phyloP scores from a whole-genome alignment of 176 grass and related monocot genomes.

The Triticum aestivum region IWGSC_CS_RefSeq_v2.1 NC_057800.1:616266401-616266900 shows the following conservation, averaged over 20 bases:
- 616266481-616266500: constrained; percentile 17
- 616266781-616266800: too few relatives aligned
- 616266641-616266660: background rate
- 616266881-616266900: constrained; percentile 19
- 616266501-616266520: constrained; percentile 36
- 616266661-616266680: too few relatives aligned
- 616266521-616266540: constrained; percentile 11
- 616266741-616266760: background rate
- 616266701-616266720: background rate
- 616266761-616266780: background rate
- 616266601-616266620: constrained; percentile 21
- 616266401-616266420: constrained; percentile 69
- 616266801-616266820: background rate
- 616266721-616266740: background rate
- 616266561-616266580: constrained; percentile 40
- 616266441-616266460: constrained; percentile 14
- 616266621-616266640: background rate
- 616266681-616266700: background rate
- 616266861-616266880: background rate
- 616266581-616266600: constrained; percentile 42
- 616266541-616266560: constrained; percentile 39
- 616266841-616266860: constrained; percentile 29
- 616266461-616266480: too few relatives aligned
- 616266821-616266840: constrained; percentile 40
- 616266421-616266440: constrained; percentile 83